Evolutionary conservation across 306 rosid genomes (phyloP).

Genomic region (Astragalus membranaceus): DNA sequence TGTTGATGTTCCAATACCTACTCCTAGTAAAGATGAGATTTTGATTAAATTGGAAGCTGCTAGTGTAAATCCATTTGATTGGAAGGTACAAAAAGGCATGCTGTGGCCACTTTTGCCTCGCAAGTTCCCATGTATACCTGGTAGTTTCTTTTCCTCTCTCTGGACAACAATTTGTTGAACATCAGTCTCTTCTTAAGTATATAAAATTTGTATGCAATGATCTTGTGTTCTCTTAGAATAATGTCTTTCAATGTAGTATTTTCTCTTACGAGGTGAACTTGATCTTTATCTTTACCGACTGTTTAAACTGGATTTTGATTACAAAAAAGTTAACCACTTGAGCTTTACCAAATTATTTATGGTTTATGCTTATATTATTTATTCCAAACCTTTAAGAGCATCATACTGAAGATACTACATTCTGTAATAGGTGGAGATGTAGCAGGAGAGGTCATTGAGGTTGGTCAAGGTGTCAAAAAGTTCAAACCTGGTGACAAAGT

Average conservation of each 20-base stretch:
- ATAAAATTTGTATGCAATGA: no score
- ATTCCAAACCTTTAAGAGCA: background rate
- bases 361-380: background rate
- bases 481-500: constrained; percentile 69
- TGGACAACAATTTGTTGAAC: background rate
- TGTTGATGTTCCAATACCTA: constrained; percentile 51
- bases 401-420: background rate
- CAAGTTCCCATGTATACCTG: constrained; percentile 63
- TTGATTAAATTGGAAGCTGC: constrained; percentile 73
- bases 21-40: constrained; percentile 50
- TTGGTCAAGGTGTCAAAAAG: constrained; percentile 48
- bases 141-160: constrained; percentile 33
- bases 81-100: constrained; percentile 71
- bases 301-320: background rate
- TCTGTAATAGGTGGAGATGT: constrained; percentile 53
- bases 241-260: background rate
- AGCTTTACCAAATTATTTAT: background rate
- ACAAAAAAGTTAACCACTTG: background rate
- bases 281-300: background rate
- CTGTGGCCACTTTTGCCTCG: constrained; percentile 52
- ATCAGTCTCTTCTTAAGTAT: background rate
- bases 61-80: constrained; percentile 67
- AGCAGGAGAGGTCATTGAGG: constrained; percentile 58
- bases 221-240: background rate
- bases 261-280: background rate